phyloP scores from a whole-genome alignment of 1,284 basidiomycete species.

The Afroboletus lepidellus region DNA sequence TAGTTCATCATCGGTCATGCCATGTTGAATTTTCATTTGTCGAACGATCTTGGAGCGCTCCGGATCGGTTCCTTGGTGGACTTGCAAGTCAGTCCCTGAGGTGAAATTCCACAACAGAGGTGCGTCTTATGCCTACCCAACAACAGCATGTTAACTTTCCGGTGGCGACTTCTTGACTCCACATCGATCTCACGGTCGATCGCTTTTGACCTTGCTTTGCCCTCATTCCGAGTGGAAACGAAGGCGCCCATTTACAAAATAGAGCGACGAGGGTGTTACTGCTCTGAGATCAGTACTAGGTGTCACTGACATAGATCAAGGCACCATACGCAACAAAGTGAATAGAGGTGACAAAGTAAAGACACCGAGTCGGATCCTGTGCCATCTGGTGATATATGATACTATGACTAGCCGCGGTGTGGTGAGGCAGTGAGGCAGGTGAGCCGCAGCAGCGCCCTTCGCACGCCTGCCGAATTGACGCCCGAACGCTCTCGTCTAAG shows the following conservation, averaged over 20 bases:
- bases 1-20: slow-evolving; percentile 3
- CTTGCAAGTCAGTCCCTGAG: not conserved
- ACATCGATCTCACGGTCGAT: slow-evolving; percentile 6
- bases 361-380: not conserved
- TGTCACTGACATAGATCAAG: not conserved
- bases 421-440: not conserved
- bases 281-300: too few species aligned
- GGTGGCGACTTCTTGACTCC: not conserved
- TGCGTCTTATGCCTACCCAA: not conserved
- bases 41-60: not conserved
- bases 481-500: not conserved
- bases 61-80: slow-evolving; percentile 2
- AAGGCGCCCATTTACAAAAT: not conserved
- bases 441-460: too few species aligned
- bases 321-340: not conserved
- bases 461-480: not conserved
- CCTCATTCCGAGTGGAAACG: not conserved
- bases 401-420: too few species aligned
- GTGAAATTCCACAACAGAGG: not conserved
- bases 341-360: not conserved
- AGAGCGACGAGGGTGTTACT: not conserved
- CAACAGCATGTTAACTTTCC: slow-evolving; percentile 3
- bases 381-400: not conserved
- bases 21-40: slow-evolving; percentile 9
- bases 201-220: not conserved